phyloP scores from a whole-genome alignment of 768 basidiomycete species.

The Leccinum incarnatum region DNA sequence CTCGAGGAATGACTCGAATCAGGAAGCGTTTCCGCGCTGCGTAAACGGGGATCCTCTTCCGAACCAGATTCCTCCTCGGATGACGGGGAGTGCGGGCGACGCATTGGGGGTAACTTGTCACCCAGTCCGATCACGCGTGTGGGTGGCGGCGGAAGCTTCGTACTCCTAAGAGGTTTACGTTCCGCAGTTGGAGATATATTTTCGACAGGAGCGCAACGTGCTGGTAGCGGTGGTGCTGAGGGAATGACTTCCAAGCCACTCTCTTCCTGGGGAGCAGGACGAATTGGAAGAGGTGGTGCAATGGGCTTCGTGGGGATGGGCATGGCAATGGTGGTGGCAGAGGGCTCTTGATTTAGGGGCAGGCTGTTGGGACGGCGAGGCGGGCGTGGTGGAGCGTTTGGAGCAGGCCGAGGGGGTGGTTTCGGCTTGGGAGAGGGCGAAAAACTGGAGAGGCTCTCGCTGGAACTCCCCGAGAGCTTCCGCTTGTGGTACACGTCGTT shows the following conservation, averaged over 20 bases:
- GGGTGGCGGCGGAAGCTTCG: conserved; percentile 66
- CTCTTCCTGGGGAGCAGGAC: conserved; percentile 17
- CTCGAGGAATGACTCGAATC: conserved; percentile 70
- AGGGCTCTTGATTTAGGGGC: not conserved
- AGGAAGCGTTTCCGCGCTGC: conserved; percentile 54
- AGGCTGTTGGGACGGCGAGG: conserved; percentile 15
- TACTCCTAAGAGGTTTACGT: conserved; percentile 27
- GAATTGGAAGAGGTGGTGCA: conserved; percentile 43
- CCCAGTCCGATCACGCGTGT: conserved; percentile 68
- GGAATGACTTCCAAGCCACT: not conserved
- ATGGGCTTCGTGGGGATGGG: conserved; percentile 19
- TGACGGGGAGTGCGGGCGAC: conserved; percentile 42
- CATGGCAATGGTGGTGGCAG: not conserved
- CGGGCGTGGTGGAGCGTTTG: conserved; percentile 20
- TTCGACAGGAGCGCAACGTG: conserved; percentile 31
- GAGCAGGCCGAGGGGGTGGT: conserved; percentile 22
- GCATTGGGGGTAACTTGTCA: conserved; percentile 65
- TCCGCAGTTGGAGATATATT: conserved; percentile 21
- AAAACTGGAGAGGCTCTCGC: conserved; percentile 13
- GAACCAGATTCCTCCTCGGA: conserved; percentile 57
- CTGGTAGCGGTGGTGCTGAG: conserved; percentile 34
- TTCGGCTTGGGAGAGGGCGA: conserved; percentile 17
- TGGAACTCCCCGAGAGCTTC: conserved; percentile 23
- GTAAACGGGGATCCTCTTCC: conserved; percentile 53
- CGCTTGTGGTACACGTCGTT: conserved; percentile 8